Base-by-base conservation (phyloP, 2,329 filamentous ascomycete genomes). In the Ascocoryne sarcoides region DNA sequence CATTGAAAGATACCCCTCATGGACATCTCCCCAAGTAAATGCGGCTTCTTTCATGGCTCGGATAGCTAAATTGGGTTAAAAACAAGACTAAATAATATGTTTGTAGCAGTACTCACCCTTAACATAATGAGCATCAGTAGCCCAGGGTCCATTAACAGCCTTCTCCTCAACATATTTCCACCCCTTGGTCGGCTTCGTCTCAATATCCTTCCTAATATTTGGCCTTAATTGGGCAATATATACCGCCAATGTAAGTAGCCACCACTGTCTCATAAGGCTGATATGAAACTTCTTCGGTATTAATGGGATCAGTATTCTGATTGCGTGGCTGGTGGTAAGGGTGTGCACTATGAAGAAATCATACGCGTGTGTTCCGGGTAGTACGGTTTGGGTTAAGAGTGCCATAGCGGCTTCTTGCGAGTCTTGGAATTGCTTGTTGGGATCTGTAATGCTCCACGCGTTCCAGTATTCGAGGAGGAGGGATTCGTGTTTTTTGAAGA, bases 401-500 rank as follows among this genome's bases (percentile, higher is more conserved):
- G 75, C 72, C 0, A 76, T 67, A 0, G 76, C 75, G 1, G 71
- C 69, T 55, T 77, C 70, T 53, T 82, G 78, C 1, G 80, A 84
- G 42, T 83, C 73, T 43, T 77, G 73, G 57, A 96, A 93, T 54
- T 88, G 82, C 49, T 73, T 70, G n/a, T 71, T 69, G 1, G 84
- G 81, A 45, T 89, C 71, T 7, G 70, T 64, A 16, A 93, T 69
- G 8, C 71, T 68, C 89, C 88, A 95, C 3, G 83, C 80, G 50
- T 93, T 92, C 86, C 88, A 96, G 65, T 96, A 86, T 51, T 93
- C 82, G 33, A 95, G 62, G 12, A 95, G 67, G 0, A 79, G 70
- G 10, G 73, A 69, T 55, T 90, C 82, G 38, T 82, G 74, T 44
- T 82, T 67, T 26, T 73, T 63, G 46, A 95, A 81, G 5, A 95